Percentiles rank a stretch among this genome's conserved stretches.
These are phyloP conservation scores for Blastobotrys muscicola DNA, from an alignment of 805 yeast genomes.

Conservation along the genomic window DNA sequence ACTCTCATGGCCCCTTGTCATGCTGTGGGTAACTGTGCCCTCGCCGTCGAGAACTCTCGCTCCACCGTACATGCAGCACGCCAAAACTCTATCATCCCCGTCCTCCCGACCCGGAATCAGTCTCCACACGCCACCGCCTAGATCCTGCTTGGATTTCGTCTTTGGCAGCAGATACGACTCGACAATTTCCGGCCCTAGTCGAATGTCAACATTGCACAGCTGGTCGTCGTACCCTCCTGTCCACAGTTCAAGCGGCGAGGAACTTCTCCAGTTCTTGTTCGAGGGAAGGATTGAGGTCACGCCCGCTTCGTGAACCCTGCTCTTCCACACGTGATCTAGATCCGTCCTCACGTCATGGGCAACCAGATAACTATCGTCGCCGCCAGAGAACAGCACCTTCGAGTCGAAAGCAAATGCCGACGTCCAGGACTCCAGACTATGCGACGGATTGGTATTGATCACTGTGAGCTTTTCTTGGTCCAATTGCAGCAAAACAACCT, in stretches of 20 bases:
- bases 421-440: conserved; percentile 83
- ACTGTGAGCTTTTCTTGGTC: conserved; percentile 17
- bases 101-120: conserved; percentile 50
- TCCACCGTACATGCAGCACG: conserved; percentile 95
- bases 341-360: conserved; percentile 72
- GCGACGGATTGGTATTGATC: conserved; percentile 33
- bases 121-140: conserved; percentile 97
- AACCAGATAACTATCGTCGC: conserved; percentile 72
- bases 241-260: conserved; percentile 45
- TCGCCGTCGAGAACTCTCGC: conserved; percentile 49
- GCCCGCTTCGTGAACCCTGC: conserved; percentile 79
- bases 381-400: conserved; percentile 64
- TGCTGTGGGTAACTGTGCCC: conserved; percentile 8
- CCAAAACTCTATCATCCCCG: conserved; percentile 42
- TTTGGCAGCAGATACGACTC: conserved; percentile 34
- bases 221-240: conserved; percentile 92
- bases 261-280: conserved; percentile 34
- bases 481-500: conserved; percentile 36
- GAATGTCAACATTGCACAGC: conserved; percentile 57
- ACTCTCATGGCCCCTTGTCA: conserved; percentile 58
- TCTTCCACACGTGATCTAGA: conserved; percentile 20
- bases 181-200: conserved; percentile 40
- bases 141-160: conserved; percentile 34
- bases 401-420: conserved; percentile 46
- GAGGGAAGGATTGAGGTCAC: conserved; percentile 67